phyloP scores from a whole-genome alignment of 2,329 filamentous ascomycete genomes.

The Aspergillus sp. region DNA sequence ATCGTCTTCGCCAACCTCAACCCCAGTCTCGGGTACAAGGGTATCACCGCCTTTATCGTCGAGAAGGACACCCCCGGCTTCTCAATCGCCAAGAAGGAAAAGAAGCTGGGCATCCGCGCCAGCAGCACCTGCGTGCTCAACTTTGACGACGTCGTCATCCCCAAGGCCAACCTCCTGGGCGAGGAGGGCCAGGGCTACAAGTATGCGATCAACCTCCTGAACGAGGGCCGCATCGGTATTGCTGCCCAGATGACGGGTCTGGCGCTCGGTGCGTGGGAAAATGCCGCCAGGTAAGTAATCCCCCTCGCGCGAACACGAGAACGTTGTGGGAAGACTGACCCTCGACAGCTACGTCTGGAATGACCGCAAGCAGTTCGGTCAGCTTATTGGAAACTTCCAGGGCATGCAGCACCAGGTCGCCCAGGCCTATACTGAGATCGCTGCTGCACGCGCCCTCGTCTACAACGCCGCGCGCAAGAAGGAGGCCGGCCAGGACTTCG shows the following conservation, averaged over 20 bases:
- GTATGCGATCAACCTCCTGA: conserved; percentile 90
- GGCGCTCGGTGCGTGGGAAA: conserved; percentile 90
- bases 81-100: conserved; percentile 98
- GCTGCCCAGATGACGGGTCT: conserved; percentile 98
- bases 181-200: conserved; percentile 93
- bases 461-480: conserved; percentile 98
- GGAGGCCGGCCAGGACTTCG: conserved; percentile 94
- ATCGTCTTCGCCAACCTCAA: conserved; percentile 98
- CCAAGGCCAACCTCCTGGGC: conserved; percentile 83
- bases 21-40: conserved; percentile 89
- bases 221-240: conserved; percentile 96
- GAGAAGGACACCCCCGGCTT: conserved; percentile 89
- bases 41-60: conserved; percentile 92
- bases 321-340: background rate
- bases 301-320: background rate
- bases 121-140: conserved; percentile 96
- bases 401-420: conserved; percentile 99
- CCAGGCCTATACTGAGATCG: conserved; percentile 91
- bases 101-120: conserved; percentile 96
- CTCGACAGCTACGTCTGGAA: conserved; percentile 82
- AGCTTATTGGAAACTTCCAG: conserved; percentile 93
- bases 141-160: conserved; percentile 93
- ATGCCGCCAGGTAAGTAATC: conserved; percentile 68
- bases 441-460: conserved; percentile 84
- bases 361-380: conserved; percentile 94